Evolutionary conservation across 768 basidiomycete genomes (phyloP).

Genomic region (Hydnum rufescens): DNA sequence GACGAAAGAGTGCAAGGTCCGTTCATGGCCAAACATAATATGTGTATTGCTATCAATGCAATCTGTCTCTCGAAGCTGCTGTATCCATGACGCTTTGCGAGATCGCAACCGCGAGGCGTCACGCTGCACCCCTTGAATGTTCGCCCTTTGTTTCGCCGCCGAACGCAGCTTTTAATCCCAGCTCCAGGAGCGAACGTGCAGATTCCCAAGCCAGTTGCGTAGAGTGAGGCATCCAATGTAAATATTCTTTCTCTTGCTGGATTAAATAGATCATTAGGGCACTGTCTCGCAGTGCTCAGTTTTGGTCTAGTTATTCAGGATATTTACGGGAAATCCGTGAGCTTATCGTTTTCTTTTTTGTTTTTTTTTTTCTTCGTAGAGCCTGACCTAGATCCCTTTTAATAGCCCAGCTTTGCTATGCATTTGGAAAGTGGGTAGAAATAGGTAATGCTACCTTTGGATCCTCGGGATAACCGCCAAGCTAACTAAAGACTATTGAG

Average conservation of each 20-base stretch:
- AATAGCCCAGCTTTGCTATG: slow-evolving; percentile 5
- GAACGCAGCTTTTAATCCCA: neutral
- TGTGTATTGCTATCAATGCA: too few relatives aligned
- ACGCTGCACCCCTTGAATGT: neutral
- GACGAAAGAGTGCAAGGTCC: too few relatives aligned
- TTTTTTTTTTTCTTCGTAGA: neutral
- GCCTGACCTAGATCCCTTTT: neutral
- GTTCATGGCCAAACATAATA: too few relatives aligned
- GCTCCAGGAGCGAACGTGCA: neutral
- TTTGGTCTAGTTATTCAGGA: slow-evolving; percentile 7
- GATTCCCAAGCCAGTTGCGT: neutral
- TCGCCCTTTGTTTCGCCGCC: neutral
- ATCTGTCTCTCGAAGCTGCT: too few relatives aligned
- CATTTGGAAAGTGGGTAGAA: slow-evolving; percentile 3
- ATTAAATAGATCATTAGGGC: slow-evolving; percentile 4
- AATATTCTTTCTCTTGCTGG: neutral
- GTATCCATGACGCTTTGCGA: neutral
- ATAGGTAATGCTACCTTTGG: neutral
- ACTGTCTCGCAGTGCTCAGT: slow-evolving; percentile 5
- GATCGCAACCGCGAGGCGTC: neutral
- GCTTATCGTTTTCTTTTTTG: neutral
- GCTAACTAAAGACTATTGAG: neutral
- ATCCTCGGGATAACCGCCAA: neutral
- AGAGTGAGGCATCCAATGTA: neutral
- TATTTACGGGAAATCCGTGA: slow-evolving; percentile 5